Base-by-base conservation (phyloP, 495 filamentous ascomycete genomes). In the Hypoxylon subgilvum region DNA sequence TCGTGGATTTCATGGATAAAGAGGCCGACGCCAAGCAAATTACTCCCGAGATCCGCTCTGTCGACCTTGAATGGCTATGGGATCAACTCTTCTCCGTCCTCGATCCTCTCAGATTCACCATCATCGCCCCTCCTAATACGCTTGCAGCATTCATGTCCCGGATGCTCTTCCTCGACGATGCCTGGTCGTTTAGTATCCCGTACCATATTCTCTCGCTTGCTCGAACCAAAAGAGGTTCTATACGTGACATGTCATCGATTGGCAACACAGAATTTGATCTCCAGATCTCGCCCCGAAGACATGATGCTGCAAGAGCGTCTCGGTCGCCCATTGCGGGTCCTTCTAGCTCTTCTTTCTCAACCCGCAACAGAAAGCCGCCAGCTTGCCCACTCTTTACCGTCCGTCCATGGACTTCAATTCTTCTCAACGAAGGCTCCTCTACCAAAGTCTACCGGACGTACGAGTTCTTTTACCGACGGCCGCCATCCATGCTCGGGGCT, bases 191-290 rank as follows among this genome's bases (percentile, higher is more conserved):
- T 43, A 62, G 67, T 14, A 67, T 68, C n/a, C 67, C 61, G 1
- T 70, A 70, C 19, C 76, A 82, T 41, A 73, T 80, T 17, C 64
- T 82, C n/a, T 76, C 73, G 1, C 63, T 77, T 10, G 57, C 61
- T 3, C 48, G 66, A 13, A 31, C 50, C 1, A 49, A 28, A 28
- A 61, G 53, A 7, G 48, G 39, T 3, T 21, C 47, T 16, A 10
- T 4, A 12, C 61, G 44, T 28, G 44, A 40, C 5, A 50, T 34
- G 22, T 42, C 42, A 2, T 31, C 40, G 7, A 39, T 10, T 28
- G 27, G 13, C 21, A 22, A 55, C 25, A 16, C 30, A 32, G 47
- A 49, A 23, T 32, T 35, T 1, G 46, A 56, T 31, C 35, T 36
- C 19, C 55, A 51, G 7, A 23, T 40, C 39, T 56, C 52, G 21